Base-by-base conservation (phyloP, 768 basidiomycete species). In the Mycena filopes region DNA sequence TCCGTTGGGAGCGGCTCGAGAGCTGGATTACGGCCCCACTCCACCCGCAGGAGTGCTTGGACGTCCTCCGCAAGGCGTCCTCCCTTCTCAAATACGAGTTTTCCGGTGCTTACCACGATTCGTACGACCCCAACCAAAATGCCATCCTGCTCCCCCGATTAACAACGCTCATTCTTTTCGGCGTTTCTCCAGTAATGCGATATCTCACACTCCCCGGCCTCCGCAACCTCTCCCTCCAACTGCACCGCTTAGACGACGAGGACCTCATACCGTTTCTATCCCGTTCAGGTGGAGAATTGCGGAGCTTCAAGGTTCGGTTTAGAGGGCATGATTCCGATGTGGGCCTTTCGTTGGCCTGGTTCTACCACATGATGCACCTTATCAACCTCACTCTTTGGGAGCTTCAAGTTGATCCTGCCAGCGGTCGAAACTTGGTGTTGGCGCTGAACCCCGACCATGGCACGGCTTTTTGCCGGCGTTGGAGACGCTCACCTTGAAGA, bases 161-260 rank as follows among this genome's bases (percentile, higher is more conserved):
- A 12, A 46, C 43, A 15, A 45, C 29, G 0, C 25, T 56, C 21
- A 6, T 6, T 0, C 43, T 56, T 13, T 46, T 9, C 36, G 10
- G 4, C 12, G 21, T 18, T 26, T n/a, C 3, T 2, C 42, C 21
- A 20, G 33, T 56, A 5, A 18, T 56, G 45, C 55, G 18, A 31
- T 56, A 56, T 56, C 55, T 56, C 29, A n/a, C 55, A n/a, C 29
- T 56, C 31, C 43, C 55, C n/a, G 42, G 42, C 7, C 38, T 56
- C n/a, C n/a, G 29, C 28, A 23, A 31, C 21, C 43, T 56, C 0
- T 13, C 45, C 29, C 33, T 56, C 11, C 12, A 29, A n/a, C 11
- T 45, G 11, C 10, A 26, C 9, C 11, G 4, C 26, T 48, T 48
- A 16, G 28, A 33, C 6, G 20, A 43, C 23, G 29, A 43, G 2